These are phyloP conservation scores for Penicillium mononematosum DNA, from an alignment of 495 filamentous ascomycete genomes.

Conservation along the genomic window DNA sequence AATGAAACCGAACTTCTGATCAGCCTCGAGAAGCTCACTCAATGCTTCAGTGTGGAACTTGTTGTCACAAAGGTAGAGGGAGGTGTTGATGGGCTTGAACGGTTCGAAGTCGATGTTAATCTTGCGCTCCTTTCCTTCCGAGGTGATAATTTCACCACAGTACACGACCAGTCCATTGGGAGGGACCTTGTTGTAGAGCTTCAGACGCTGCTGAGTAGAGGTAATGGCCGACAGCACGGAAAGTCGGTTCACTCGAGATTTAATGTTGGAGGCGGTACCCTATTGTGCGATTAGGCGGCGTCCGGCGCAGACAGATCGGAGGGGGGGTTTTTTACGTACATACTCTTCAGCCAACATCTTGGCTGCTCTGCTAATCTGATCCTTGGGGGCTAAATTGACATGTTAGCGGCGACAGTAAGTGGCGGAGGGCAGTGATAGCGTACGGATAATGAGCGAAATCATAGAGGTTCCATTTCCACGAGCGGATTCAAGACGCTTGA, in stretches of 20 bases:
- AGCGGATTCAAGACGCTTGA: conserved; percentile 90
- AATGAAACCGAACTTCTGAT: conserved; percentile 99
- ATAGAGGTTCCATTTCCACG: conserved; percentile 95
- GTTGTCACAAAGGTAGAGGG: conserved; percentile 98
- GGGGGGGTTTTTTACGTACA: conserved; percentile 51
- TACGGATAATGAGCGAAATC: conserved; percentile 98
- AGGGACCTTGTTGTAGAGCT: conserved; percentile 97
- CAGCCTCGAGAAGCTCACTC: conserved; percentile 92
- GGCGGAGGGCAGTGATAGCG: conserved; percentile 28
- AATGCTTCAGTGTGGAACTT: conserved; percentile 99
- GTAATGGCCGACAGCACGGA: conserved; percentile 98
- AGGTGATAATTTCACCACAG: conserved; percentile 99
- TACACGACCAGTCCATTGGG: conserved; percentile 97
- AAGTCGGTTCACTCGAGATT: conserved; percentile 96
- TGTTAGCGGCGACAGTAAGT: conserved; percentile 18
- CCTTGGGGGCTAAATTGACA: conserved; percentile 74
- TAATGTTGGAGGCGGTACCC: conserved; percentile 99
- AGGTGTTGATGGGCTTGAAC: conserved; percentile 99
- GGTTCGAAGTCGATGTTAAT: conserved; percentile 99
- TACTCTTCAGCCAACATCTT: conserved; percentile 99
- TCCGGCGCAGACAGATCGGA: background rate
- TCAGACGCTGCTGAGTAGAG: conserved; percentile 96
- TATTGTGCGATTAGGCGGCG: conserved; percentile 29
- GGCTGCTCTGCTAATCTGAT: conserved; percentile 91
- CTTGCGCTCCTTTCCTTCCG: conserved; percentile 96